phyloP scores from a whole-genome alignment of 805 yeast genomes.

The Soucietia sequanensis region DNA sequence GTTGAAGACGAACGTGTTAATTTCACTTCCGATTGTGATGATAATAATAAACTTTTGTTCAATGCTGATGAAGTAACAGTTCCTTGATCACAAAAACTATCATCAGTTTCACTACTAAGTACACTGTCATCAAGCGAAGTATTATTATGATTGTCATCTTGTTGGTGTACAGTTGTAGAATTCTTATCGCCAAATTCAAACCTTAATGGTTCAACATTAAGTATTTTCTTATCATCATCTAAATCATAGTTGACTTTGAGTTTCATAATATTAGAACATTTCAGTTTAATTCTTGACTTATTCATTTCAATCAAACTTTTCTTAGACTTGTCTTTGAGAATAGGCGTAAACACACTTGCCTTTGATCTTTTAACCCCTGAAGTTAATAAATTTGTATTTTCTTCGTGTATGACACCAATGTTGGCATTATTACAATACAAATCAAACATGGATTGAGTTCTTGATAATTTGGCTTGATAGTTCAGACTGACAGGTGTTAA shows the following conservation, averaged over 20 bases:
- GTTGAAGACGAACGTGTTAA: constrained; percentile 4
- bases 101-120: background rate
- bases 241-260: constrained; percentile 1
- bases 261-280: constrained; percentile 26
- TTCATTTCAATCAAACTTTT: constrained; percentile 6
- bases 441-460: constrained; percentile 38
- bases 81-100: constrained; percentile 8
- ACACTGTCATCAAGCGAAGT: background rate
- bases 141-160: constrained; percentile 7
- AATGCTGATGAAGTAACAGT: constrained; percentile 9
- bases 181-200: too few species aligned
- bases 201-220: too few species aligned
- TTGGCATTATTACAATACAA: constrained; percentile 12
- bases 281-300: constrained; percentile 20
- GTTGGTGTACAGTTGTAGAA: background rate
- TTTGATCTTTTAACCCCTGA: constrained; percentile 18
- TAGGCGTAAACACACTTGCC: constrained; percentile 21
- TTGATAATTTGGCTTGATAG: constrained; percentile 20
- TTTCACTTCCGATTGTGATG: constrained; percentile 1
- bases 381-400: background rate
- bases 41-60: background rate
- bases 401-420: constrained; percentile 3
- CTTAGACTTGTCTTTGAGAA: too few species aligned
- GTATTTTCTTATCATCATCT: constrained; percentile 1
- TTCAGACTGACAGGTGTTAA: constrained; percentile 1